These are phyloP conservation scores for Podaxis sp. DNA, from an alignment of 768 basidiomycete species.

Conservation along the genomic window DNA sequence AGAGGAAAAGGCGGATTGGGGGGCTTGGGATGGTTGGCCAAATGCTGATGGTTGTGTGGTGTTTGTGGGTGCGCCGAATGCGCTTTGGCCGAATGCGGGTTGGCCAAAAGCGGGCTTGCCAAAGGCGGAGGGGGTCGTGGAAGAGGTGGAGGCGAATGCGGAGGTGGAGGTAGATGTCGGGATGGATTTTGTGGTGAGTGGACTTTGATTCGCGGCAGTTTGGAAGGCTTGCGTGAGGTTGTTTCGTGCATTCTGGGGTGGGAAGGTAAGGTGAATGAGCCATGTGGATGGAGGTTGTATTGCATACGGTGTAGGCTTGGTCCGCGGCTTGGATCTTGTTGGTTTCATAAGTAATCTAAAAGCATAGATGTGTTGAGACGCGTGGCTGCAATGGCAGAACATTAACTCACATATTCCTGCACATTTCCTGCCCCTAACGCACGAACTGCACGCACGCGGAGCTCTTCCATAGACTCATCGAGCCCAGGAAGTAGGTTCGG, in stretches of 20 bases:
- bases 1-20: conserved; percentile 27
- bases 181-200: conserved; percentile 3
- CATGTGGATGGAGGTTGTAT: not conserved
- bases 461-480: conserved; percentile 79
- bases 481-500: conserved; percentile 60
- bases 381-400: not conserved
- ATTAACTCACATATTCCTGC: conserved; percentile 66
- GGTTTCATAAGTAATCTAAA: conserved; percentile 53
- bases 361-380: conserved; percentile 18
- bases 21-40: conserved; percentile 31
- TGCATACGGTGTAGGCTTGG: conserved; percentile 38
- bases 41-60: conserved; percentile 28
- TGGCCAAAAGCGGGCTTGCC: conserved; percentile 20
- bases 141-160: conserved; percentile 5
- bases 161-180: not conserved
- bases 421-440: conserved; percentile 53
- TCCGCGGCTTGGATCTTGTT: conserved; percentile 54
- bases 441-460: conserved; percentile 60
- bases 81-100: conserved; percentile 26
- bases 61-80: conserved; percentile 13
- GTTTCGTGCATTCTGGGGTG: conserved; percentile 40
- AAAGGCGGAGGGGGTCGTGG: not conserved
- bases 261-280: not conserved
- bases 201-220: conserved; percentile 20
- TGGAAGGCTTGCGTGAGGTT: conserved; percentile 52